A percentile compares a stretch with the other conserved stretches of the same genome.
Evolutionary conservation across 768 basidiomycete genomes (phyloP).

Genomic region (Lentinula lateritia): DNA sequence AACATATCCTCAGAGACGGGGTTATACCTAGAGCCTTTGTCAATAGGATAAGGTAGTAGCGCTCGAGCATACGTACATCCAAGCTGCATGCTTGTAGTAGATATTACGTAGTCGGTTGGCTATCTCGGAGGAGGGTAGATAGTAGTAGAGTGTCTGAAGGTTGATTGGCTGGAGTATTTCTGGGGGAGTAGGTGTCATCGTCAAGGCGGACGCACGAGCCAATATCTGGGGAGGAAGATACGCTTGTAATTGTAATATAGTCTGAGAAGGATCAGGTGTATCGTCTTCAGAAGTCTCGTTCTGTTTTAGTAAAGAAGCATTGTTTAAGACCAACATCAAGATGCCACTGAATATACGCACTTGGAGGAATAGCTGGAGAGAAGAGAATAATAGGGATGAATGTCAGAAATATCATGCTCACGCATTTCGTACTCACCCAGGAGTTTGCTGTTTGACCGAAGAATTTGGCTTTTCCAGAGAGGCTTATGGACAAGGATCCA

Average conservation of each 20-base stretch:
- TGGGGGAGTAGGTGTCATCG: slow-evolving; percentile 39
- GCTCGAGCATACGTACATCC: slow-evolving; percentile 47
- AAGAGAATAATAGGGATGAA: slow-evolving; percentile 10
- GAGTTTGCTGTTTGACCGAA: slow-evolving; percentile 75
- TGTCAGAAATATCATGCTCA: neutral
- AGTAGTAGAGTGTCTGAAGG: slow-evolving; percentile 58
- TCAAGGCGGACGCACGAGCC: slow-evolving; percentile 58
- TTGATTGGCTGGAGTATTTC: slow-evolving; percentile 38
- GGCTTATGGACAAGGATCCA: slow-evolving; percentile 69
- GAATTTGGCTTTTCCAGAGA: slow-evolving; percentile 70
- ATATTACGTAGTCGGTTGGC: slow-evolving; percentile 57
- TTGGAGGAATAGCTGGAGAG: slow-evolving; percentile 64
- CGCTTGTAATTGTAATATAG: slow-evolving; percentile 41
- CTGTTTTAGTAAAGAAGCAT: slow-evolving; percentile 23
- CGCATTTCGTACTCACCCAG: slow-evolving; percentile 43
- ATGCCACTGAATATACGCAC: slow-evolving; percentile 27
- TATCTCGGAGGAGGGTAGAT: slow-evolving; percentile 56
- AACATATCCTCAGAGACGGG: slow-evolving; percentile 58
- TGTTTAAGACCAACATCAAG: slow-evolving; percentile 4
- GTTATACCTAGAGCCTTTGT: slow-evolving; percentile 48
- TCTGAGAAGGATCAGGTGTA: slow-evolving; percentile 41
- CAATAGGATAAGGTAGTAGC: neutral
- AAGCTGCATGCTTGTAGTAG: slow-evolving; percentile 61
- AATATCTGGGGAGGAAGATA: slow-evolving; percentile 61
- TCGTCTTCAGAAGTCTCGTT: slow-evolving; percentile 58